Conservation (phyloP, 805 yeast genomes). For the Barnettozyma californica region DNA sequence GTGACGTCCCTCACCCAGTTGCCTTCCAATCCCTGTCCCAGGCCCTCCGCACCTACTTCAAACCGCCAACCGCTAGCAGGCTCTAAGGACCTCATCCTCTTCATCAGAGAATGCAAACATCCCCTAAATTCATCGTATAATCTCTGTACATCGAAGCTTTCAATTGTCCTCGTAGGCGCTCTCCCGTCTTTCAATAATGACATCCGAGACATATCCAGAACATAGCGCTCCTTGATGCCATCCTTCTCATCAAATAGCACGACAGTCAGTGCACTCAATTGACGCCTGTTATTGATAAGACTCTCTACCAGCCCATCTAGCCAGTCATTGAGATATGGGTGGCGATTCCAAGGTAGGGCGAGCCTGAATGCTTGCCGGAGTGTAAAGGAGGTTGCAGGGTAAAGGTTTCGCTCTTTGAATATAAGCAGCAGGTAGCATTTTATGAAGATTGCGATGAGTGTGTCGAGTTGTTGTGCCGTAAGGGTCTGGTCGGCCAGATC, state of each 20-base stretch:
- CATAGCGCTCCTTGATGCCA: conserved; percentile 34
- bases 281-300: neutral
- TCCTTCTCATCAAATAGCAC: conserved; percentile 30
- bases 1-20: conserved; percentile 15
- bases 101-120: conserved; percentile 14
- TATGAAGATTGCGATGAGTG: conserved; percentile 25
- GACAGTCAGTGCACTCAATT: conserved; percentile 20
- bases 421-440: conserved; percentile 34
- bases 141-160: conserved; percentile 4
- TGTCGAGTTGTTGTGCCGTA: conserved; percentile 7
- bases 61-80: conserved; percentile 6
- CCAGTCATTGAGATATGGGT: conserved; percentile 32
- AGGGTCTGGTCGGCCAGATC: neutral
- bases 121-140: conserved; percentile 19
- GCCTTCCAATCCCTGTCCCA: conserved; percentile 18
- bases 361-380: conserved; percentile 37
- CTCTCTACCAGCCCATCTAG: conserved; percentile 5
- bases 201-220: conserved; percentile 28
- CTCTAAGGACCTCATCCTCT: conserved; percentile 10
- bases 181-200: conserved; percentile 16
- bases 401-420: conserved; percentile 31
- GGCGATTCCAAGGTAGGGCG: conserved; percentile 38
- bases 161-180: conserved; percentile 6
- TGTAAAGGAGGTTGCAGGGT: conserved; percentile 32
- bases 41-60: conserved; percentile 1